Percentiles rank a stretch among this genome's conserved stretches.
phyloP scores from a whole-genome alignment of 768 basidiomycete genomes.

The Hygrocybe coccinea region DNA sequence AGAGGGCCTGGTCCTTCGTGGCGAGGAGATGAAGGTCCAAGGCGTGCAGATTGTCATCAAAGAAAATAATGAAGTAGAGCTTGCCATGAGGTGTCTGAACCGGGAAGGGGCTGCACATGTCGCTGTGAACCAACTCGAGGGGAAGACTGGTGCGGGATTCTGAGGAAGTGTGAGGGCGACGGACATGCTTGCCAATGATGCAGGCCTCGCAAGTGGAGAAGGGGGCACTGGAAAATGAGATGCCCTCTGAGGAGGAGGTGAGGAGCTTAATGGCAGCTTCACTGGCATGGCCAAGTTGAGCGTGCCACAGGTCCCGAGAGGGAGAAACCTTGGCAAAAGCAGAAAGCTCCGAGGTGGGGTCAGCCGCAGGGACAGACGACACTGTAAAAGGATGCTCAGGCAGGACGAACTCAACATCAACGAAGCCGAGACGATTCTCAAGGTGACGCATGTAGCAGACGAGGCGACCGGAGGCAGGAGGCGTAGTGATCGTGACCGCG shows the following conservation, averaged over 20 bases:
- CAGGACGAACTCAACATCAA: background rate
- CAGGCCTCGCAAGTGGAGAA: conserved; percentile 18
- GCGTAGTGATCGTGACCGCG: conserved; percentile 4
- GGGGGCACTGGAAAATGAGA: conserved; percentile 11
- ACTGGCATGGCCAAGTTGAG: conserved; percentile 23
- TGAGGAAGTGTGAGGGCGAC: conserved; percentile 5
- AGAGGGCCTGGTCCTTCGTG: background rate
- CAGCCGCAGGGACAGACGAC: background rate
- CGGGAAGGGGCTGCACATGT: conserved; percentile 23
- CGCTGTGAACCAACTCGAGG: conserved; percentile 19
- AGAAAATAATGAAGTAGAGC: conserved; percentile 14
- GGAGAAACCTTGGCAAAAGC: conserved; percentile 4
- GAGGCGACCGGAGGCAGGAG: background rate
- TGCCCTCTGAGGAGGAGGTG: conserved; percentile 15
- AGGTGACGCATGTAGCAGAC: background rate
- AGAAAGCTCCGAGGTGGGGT: background rate
- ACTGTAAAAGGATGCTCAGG: background rate
- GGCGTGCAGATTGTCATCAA: conserved; percentile 11
- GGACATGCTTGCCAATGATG: conserved; percentile 23
- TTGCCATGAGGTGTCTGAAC: conserved; percentile 11
- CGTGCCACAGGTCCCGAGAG: conserved; percentile 21
- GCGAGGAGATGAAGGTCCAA: background rate
- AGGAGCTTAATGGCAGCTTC: conserved; percentile 14
- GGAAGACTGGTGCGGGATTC: background rate
- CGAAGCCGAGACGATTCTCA: background rate